Percentiles rank a stretch among this genome's conserved stretches.
These are phyloP conservation scores for Aspergillus hancockii DNA, from an alignment of 495 filamentous ascomycete genomes.

Conservation along the genomic window DNA sequence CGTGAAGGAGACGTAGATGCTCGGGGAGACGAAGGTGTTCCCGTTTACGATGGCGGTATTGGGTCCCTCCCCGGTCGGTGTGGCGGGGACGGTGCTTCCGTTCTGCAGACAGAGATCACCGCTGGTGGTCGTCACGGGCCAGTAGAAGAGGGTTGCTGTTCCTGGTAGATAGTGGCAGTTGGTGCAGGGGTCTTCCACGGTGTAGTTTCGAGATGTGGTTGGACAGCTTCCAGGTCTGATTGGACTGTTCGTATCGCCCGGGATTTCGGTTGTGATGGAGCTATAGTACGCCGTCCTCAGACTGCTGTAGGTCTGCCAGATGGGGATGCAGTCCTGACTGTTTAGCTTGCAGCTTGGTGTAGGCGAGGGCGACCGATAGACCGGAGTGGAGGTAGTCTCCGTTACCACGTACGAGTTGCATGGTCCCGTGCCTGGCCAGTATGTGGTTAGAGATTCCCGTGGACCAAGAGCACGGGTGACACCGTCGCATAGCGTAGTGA, in stretches of 20 bases:
- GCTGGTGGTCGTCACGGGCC: slow-evolving; percentile 24
- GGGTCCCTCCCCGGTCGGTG: slow-evolving; percentile 16
- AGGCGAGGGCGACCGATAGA: slow-evolving; percentile 21
- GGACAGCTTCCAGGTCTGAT: slow-evolving; percentile 21
- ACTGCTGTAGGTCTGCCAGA: slow-evolving; percentile 26
- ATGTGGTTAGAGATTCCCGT: slow-evolving; percentile 18
- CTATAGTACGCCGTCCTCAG: slow-evolving; percentile 9
- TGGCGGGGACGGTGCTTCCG: slow-evolving; percentile 24
- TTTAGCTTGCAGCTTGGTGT: slow-evolving; percentile 17
- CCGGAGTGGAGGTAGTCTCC: slow-evolving; percentile 4
- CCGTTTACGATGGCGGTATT: slow-evolving; percentile 28
- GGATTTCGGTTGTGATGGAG: slow-evolving; percentile 6
- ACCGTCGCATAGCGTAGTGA: slow-evolving; percentile 28
- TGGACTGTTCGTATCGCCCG: slow-evolving; percentile 26
- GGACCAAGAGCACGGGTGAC: slow-evolving; percentile 25
- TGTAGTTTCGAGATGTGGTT: slow-evolving; percentile 13
- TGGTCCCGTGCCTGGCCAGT: slow-evolving; percentile 24
- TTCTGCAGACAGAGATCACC: slow-evolving; percentile 27
- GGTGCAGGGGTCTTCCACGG: slow-evolving; percentile 24
- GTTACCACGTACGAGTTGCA: slow-evolving; percentile 14
- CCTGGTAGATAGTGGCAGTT: slow-evolving; percentile 27
- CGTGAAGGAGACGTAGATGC: slow-evolving; percentile 29
- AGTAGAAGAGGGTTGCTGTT: slow-evolving; percentile 31
- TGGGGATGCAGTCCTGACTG: slow-evolving; percentile 22
- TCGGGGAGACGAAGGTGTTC: slow-evolving; percentile 25